These are phyloP conservation scores for Plasmodium gallinaceum DNA, from an alignment of 169 alveolate species.

Conservation along the genomic window DNA sequence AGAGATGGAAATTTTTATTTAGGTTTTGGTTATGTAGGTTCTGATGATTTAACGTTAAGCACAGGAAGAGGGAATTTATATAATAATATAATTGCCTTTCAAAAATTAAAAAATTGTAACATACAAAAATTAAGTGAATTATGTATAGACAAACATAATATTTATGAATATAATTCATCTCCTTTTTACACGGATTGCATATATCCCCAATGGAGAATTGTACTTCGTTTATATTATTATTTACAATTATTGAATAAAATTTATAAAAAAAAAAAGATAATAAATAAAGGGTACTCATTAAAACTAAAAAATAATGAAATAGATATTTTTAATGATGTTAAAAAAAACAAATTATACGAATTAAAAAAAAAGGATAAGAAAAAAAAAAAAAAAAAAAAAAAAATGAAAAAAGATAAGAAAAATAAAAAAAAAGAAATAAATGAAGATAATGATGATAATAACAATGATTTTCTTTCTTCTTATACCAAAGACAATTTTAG, in stretches of 20 bases:
- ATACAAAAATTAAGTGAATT: slow-evolving; percentile 57
- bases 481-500: neutral
- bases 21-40: slow-evolving; percentile 90
- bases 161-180: slow-evolving; percentile 55
- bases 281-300: neutral
- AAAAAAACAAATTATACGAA: neutral
- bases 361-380: slow-evolving; percentile 3
- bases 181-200: slow-evolving; percentile 56
- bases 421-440: slow-evolving; percentile 4
- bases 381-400: slow-evolving; percentile 5
- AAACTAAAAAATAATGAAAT: slow-evolving; percentile 15
- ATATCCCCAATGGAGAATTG: slow-evolving; percentile 71
- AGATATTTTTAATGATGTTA: slow-evolving; percentile 13
- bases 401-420: neutral
- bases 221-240: slow-evolving; percentile 48
- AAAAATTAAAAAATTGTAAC: slow-evolving; percentile 61
- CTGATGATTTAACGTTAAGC: slow-evolving; percentile 77
- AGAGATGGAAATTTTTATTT: slow-evolving; percentile 89
- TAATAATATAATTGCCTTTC: slow-evolving; percentile 79
- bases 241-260: slow-evolving; percentile 42
- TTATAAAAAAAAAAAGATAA: slow-evolving; percentile 31
- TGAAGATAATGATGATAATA: neutral
- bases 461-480: neutral
- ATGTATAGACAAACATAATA: slow-evolving; percentile 70
- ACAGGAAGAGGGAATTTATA: slow-evolving; percentile 86